Evolutionary conservation across 257 asterid genomes (phyloP).

Genomic region (Gentiana macrophylla): DNA sequence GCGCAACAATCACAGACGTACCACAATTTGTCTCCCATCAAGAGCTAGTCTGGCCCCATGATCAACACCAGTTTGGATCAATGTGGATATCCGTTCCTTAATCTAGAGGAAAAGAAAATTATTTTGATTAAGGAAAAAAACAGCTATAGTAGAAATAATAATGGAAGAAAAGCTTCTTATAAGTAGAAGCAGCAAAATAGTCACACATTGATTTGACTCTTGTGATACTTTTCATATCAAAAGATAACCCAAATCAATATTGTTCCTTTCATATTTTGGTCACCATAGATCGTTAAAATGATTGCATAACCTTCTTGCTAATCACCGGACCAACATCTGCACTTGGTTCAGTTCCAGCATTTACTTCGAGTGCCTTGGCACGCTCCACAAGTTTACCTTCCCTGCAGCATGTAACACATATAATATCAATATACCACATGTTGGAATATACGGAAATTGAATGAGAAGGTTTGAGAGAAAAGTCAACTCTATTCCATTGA

Average conservation of each 20-base stretch:
- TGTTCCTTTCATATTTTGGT: background rate
- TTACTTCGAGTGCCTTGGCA: slow-evolving; percentile 63
- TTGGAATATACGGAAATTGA: too few relatives aligned
- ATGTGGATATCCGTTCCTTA: slow-evolving; percentile 59
- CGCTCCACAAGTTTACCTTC: slow-evolving; percentile 65
- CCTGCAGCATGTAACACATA: slow-evolving; percentile 34
- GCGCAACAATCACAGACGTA: slow-evolving; percentile 8
- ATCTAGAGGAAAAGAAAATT: slow-evolving; percentile 28
- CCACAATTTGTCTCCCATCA: slow-evolving; percentile 71
- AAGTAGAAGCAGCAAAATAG: slow-evolving; percentile 1
- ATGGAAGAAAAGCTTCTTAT: background rate
- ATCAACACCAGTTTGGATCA: slow-evolving; percentile 61
- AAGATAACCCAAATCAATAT: background rate
- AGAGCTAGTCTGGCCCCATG: slow-evolving; percentile 64
- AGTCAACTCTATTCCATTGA: too few relatives aligned
- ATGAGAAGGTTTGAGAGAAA: too few relatives aligned
- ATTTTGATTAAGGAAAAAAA: too few relatives aligned
- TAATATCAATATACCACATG: background rate
- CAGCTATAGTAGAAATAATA: background rate
- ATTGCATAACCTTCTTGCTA: slow-evolving; percentile 55
- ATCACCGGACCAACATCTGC: slow-evolving; percentile 86
- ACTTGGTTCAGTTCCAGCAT: slow-evolving; percentile 83
- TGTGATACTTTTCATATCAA: background rate
- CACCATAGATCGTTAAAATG: too few relatives aligned
- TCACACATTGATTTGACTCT: background rate